Conservation (phyloP, 768 basidiomycete genomes). For the Royoungia palumana region DNA sequence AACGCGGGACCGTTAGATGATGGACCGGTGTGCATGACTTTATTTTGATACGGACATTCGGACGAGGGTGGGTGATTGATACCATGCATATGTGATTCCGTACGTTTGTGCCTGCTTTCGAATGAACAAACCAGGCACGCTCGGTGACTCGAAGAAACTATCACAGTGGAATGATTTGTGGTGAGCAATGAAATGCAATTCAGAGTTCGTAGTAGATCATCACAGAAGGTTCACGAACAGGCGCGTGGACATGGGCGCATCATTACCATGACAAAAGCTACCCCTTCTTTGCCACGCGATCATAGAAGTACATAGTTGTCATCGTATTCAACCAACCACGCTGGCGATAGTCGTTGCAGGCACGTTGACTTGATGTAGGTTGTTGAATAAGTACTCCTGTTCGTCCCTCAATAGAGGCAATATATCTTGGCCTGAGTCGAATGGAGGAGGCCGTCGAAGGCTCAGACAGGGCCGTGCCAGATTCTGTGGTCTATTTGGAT, state of each 20-base stretch:
- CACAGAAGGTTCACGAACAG: no score
- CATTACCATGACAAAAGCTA: neutral
- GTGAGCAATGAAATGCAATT: no score
- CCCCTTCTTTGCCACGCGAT: neutral
- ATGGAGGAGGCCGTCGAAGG: neutral
- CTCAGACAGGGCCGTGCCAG: neutral
- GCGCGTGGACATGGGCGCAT: neutral
- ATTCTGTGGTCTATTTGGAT: conserved; percentile 2
- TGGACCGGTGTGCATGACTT: no score
- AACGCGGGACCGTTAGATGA: neutral
- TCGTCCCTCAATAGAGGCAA: conserved; percentile 20
- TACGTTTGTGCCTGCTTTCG: no score
- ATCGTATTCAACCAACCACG: conserved; percentile 23
- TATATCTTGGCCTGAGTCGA: neutral
- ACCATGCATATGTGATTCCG: no score
- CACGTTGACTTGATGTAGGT: conserved; percentile 20
- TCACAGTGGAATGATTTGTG: no score
- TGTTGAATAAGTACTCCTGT: conserved; percentile 24
- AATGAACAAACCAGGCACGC: no score
- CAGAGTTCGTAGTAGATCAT: no score
- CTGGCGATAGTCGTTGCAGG: conserved; percentile 22
- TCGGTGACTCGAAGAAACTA: no score
- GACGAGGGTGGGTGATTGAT: no score
- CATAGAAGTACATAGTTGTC: no score
- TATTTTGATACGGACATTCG: no score